Conservation (phyloP, 2,329 filamentous ascomycete species). For the Pseudomassariella vexata region DNA sequence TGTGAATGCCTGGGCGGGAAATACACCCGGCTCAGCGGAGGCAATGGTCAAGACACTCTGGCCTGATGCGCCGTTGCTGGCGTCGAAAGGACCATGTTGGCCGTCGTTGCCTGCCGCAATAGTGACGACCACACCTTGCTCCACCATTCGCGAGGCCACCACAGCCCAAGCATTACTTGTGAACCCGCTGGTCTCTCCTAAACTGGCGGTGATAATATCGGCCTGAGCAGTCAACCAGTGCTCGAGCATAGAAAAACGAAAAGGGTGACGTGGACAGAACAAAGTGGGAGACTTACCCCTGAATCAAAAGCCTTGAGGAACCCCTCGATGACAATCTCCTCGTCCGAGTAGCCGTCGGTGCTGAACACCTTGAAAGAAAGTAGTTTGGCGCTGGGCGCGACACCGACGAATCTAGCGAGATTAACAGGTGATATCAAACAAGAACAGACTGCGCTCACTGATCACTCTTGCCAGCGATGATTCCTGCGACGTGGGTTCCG, state of each 20-base stretch:
- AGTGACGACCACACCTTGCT: constrained; percentile 19
- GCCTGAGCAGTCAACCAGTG: constrained; percentile 9
- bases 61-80: constrained; percentile 18
- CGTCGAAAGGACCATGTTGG: constrained; percentile 16
- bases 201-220: constrained; percentile 17
- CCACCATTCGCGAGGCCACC: constrained; percentile 33
- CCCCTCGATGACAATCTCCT: constrained; percentile 16
- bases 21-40: constrained; percentile 12
- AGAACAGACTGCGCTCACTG: constrained; percentile 7
- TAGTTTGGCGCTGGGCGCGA: constrained; percentile 16
- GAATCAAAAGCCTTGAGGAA: constrained; percentile 17
- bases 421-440: not conserved
- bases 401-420: constrained; percentile 14
- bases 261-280: too few relatives aligned
- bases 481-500: constrained; percentile 17
- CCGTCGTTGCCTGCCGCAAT: constrained; percentile 17
- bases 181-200: constrained; percentile 15
- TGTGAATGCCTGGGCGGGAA: constrained; percentile 14
- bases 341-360: constrained; percentile 12
- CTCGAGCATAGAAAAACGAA: not conserved
- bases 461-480: constrained; percentile 15
- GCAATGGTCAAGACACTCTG: constrained; percentile 19
- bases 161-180: constrained; percentile 34
- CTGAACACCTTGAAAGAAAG: constrained; percentile 17
- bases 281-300: constrained; percentile 9